Evolutionary conservation across 2,329 filamentous ascomycete genomes (phyloP).

Genomic region (Aureobasidium sp.): DNA sequence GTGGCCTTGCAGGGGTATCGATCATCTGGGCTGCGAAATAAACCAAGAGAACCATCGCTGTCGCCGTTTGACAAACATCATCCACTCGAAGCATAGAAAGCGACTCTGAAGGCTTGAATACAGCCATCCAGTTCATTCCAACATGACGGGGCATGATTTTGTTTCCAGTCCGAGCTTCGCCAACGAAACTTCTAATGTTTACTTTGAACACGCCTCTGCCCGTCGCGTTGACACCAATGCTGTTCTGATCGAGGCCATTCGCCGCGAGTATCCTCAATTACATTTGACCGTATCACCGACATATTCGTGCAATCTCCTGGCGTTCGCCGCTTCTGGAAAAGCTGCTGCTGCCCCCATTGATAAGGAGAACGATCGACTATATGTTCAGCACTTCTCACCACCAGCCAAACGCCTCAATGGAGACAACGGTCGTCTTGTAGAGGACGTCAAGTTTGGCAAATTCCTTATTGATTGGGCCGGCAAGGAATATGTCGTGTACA

Average conservation of each 20-base stretch:
- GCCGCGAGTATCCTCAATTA: conserved; percentile 39
- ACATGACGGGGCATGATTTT: neutral
- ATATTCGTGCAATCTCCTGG: conserved; percentile 31
- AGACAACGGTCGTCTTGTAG: conserved; percentile 30
- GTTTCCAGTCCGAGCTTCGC: neutral
- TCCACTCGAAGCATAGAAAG: neutral
- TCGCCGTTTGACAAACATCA: neutral
- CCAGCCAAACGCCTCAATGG: conserved; percentile 33
- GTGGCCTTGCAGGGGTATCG: neutral
- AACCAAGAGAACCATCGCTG: too few relatives aligned
- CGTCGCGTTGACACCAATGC: conserved; percentile 38
- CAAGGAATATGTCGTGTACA: conserved; percentile 37
- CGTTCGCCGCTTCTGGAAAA: conserved; percentile 36
- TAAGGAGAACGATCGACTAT: conserved; percentile 33
- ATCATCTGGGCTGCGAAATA: too few relatives aligned
- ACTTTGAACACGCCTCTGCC: conserved; percentile 38
- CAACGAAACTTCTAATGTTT: conserved; percentile 33
- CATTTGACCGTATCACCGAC: conserved; percentile 36
- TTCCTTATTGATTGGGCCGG: conserved; percentile 40
- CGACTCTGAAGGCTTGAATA: neutral
- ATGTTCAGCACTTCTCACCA: conserved; percentile 33
- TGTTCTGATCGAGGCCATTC: conserved; percentile 38
- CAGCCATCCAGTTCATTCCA: neutral
- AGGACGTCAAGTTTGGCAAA: conserved; percentile 37
- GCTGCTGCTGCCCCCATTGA: conserved; percentile 36